Base-by-base conservation (phyloP, 2,329 filamentous ascomycete species). In the Botrytis fabae region DNA sequence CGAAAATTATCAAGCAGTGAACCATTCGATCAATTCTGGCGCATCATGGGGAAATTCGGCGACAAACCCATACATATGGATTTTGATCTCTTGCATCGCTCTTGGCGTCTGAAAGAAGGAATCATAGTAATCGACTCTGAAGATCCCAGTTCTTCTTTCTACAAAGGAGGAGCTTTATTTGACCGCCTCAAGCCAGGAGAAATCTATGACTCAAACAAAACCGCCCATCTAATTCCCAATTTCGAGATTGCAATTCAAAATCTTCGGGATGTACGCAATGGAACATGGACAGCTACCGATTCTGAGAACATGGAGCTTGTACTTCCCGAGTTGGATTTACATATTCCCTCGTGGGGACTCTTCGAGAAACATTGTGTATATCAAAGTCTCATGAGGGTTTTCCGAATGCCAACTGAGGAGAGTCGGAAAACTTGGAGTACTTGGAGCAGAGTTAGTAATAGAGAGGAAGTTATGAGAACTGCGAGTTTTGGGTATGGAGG, bases 31-130 rank as follows among this genome's bases (percentile, higher is more conserved):
- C 22, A 54, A 28, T 40, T 40, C 35, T 68, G 64, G 46, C 35
- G 46, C 9, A 54, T 68, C 25, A 54, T 54, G 35, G 64, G 64
- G 5, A 68, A 54, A 18, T 68, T 42, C 10, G 46, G 35, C 1
- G 35, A 40, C 1, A n/a, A 61, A 35, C 20, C 59, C 8, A 9
- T 71, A 9, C 42, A 46, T 14, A 32, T 65, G 14, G 69, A 71
- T 54, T 71, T 71, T 65, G 69, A 71, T 20, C 60, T 71, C 18
- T 14, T 40, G 22, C 25, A 71, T 16, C 60, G 40, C 14, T 16
- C 46, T 8, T 71, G 69, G 69, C 59, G 69, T n/a, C 35, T 71
- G 7, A 62, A n/a, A n/a, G n/a, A 62, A 25, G 60, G 59, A 14
- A 18, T 6, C 8, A 25, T 64, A 38, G 22, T 51, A 0, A n/a